A percentile compares a stretch with the other conserved stretches of the same genome.
phyloP scores from a whole-genome alignment of 2,329 filamentous ascomycete species.

The Ophiocordyceps camponoti-saundersi region DNA sequence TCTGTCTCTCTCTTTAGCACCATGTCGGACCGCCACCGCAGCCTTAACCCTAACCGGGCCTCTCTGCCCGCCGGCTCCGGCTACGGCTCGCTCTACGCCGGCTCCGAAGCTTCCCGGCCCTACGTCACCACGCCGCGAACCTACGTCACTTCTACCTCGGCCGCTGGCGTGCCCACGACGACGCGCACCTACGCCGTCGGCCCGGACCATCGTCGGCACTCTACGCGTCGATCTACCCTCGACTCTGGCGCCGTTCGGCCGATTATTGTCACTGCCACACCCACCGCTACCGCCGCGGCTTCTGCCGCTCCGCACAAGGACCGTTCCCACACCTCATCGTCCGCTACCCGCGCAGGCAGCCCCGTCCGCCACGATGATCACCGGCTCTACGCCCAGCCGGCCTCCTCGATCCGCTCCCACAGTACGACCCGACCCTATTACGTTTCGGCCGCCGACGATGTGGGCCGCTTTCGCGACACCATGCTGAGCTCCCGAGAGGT shows the following conservation, averaged over 20 bases:
- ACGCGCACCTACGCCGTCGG: slow-evolving; percentile 36
- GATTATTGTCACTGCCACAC: slow-evolving; percentile 36
- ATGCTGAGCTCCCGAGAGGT: slow-evolving; percentile 19
- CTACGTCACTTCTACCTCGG: slow-evolving; percentile 14
- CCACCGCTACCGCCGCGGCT: neutral
- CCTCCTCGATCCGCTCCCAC: slow-evolving; percentile 35
- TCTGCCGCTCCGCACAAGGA: slow-evolving; percentile 17
- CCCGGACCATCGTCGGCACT: slow-evolving; percentile 31
- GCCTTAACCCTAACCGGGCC: slow-evolving; percentile 30
- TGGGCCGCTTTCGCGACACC: slow-evolving; percentile 28
- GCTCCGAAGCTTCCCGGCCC: slow-evolving; percentile 22
- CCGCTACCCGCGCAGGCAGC: slow-evolving; percentile 20
- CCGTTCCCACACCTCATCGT: slow-evolving; percentile 20
- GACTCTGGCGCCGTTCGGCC: slow-evolving; percentile 28
- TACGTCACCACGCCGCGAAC: slow-evolving; percentile 16
- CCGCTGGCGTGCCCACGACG: slow-evolving; percentile 21
- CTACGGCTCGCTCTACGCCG: slow-evolving; percentile 31
- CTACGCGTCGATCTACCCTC: slow-evolving; percentile 32
- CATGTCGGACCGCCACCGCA: slow-evolving; percentile 21
- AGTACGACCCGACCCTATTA: slow-evolving; percentile 30
- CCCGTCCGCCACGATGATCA: slow-evolving; percentile 33
- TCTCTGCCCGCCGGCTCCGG: slow-evolving; percentile 35
- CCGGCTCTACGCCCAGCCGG: slow-evolving; percentile 38
- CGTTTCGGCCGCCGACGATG: slow-evolving; percentile 33
- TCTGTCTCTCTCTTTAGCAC: neutral